Evolutionary conservation across 495 filamentous ascomycete genomes (phyloP), one percentile per base, ranked within the genome.

Genomic region (Neurospora sp.): DNA sequence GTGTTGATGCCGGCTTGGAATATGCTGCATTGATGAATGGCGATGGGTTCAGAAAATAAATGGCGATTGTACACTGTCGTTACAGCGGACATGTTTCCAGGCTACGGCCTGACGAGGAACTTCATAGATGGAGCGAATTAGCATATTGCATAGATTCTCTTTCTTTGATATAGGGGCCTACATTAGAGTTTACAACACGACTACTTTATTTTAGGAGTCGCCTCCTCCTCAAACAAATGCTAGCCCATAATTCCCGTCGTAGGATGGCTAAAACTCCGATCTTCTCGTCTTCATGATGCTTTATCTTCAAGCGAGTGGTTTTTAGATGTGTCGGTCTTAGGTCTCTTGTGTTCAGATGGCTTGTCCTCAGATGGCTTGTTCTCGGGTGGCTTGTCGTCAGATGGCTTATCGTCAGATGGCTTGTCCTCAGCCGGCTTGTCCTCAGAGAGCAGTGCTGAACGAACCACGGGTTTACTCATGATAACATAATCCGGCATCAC

Each of bases 401-500:
- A 6, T 0, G 20, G 49, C 49, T 60, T 60, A 4, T 54, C 46
- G 1, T 31, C 49, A 27, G 49, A 14, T 2, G 20, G 46, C 46
- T 18, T 46, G 7, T n/a, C 44, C 3, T 46, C 42, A 46, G 42
- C n/a, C 8, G n/a, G 44, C 3, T 20, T 49, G n/a, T 49, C 44
- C n/a, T 49, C 44, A 4, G 54, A 18, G 23, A 9, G 12, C 31
- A 14, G 54, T 8, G 54, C 27, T 4, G 54, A 18, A 66, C 27
- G 27, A 37, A 37, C 7, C 6, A 92, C 79, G 1, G 37, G 27
- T 80, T 91, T 93, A 37, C 91, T 93, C 83, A 94, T 78, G 74
- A 95, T 93, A 75, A 86, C 78, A 84, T 94, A 94, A 74, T 91
- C 91, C 12, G 87, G 84, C 72, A 86, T 85, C 74, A 89, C 89